These are phyloP conservation scores for Clitocybe nebularis DNA, from an alignment of 1,284 basidiomycete species.

Conservation along the genomic window DNA sequence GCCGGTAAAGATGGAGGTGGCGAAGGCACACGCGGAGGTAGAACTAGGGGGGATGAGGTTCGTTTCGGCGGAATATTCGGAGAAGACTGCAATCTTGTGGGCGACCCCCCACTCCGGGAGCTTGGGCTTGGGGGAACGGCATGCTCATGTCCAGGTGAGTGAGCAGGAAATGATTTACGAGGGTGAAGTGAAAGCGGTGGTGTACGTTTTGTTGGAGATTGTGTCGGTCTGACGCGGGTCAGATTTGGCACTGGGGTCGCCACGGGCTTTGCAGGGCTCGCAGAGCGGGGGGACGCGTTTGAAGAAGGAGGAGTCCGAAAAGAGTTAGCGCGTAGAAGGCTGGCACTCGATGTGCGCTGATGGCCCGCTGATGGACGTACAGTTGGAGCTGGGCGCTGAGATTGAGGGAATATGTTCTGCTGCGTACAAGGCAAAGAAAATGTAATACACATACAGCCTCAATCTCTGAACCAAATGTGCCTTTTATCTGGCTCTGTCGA, in stretches of 20 bases:
- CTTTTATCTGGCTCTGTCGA: constrained; percentile 81
- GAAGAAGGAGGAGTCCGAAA: constrained; percentile 33
- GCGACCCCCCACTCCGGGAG: constrained; percentile 19
- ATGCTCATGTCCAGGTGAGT: constrained; percentile 27
- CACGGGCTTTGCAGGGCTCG: constrained; percentile 40
- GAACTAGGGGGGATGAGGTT: constrained; percentile 33
- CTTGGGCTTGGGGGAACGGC: constrained; percentile 20
- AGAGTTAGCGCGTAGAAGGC: constrained; percentile 33
- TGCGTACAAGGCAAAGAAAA: background rate
- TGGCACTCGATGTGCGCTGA: constrained; percentile 37
- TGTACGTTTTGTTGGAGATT: constrained; percentile 37
- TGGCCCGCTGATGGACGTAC: constrained; percentile 34
- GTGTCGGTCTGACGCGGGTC: constrained; percentile 23
- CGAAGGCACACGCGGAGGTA: constrained; percentile 5
- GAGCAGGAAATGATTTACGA: constrained; percentile 32
- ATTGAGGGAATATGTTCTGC: constrained; percentile 7
- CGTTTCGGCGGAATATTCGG: constrained; percentile 21
- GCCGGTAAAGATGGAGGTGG: constrained; percentile 15
- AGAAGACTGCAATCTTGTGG: constrained; percentile 16
- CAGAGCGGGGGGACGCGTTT: constrained; percentile 38
- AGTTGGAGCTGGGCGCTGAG: constrained; percentile 22
- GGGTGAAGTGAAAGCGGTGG: constrained; percentile 28
- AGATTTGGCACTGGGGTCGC: constrained; percentile 19
- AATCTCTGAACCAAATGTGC: constrained; percentile 46
- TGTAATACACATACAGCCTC: constrained; percentile 19